Evolutionary conservation across 345 rosid species (phyloP).

Genomic region (Cochlearia excelsa): DNA sequence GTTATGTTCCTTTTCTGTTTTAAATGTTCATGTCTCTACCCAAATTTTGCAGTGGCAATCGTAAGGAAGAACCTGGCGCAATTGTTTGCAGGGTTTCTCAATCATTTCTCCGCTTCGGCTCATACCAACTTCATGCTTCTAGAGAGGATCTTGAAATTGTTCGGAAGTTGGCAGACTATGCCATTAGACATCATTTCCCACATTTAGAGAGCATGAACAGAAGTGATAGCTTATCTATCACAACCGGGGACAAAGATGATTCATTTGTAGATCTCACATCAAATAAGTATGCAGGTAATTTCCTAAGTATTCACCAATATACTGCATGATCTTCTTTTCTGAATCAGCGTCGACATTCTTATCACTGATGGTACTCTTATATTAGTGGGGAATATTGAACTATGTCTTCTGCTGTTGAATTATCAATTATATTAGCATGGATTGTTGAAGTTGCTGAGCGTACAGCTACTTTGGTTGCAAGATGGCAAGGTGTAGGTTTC

Average conservation of each 20-base stretch:
- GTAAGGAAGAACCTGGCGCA: slow-evolving; percentile 97
- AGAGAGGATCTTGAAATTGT: slow-evolving; percentile 89
- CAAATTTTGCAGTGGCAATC: slow-evolving; percentile 85
- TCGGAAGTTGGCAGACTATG: slow-evolving; percentile 82
- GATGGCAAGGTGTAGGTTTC: slow-evolving; percentile 98
- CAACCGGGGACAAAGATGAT: slow-evolving; percentile 70
- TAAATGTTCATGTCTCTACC: too few species aligned
- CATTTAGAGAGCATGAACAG: slow-evolving; percentile 72
- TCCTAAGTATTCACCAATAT: neutral
- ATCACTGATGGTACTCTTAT: neutral
- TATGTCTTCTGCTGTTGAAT: slow-evolving; percentile 39
- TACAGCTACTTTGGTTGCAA: slow-evolving; percentile 76
- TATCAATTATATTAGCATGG: slow-evolving; percentile 64
- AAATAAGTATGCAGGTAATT: slow-evolving; percentile 91
- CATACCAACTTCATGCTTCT: slow-evolving; percentile 85
- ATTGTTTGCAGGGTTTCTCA: slow-evolving; percentile 89
- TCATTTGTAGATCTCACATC: slow-evolving; percentile 85
- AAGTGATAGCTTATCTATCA: slow-evolving; percentile 88
- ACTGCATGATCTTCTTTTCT: slow-evolving; percentile 29
- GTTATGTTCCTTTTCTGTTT: too few species aligned
- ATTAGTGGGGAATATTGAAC: slow-evolving; percentile 2
- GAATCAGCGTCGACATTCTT: neutral
- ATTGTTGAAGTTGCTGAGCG: slow-evolving; percentile 86
- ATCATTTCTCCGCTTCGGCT: slow-evolving; percentile 87
- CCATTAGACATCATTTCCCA: slow-evolving; percentile 81